Base-by-base conservation (phyloP, 2,329 filamentous ascomycete species). In the Chlorencoelia australis region DNA sequence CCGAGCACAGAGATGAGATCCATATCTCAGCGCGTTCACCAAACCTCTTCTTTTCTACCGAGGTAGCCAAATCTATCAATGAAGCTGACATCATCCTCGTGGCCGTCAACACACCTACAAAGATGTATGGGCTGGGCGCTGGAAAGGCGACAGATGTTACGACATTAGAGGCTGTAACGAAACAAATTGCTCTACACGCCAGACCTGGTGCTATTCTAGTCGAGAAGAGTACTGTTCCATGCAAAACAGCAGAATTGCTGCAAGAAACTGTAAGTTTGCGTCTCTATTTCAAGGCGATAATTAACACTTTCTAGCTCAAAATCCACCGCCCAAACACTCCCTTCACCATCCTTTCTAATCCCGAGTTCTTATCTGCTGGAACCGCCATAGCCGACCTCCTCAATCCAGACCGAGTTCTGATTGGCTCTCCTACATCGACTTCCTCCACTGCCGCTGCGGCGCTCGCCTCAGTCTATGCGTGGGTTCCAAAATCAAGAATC, bases 181-280 rank as follows among this genome's bases (percentile, higher is more conserved):
- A 70, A 33, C 73, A 74, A 37, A 77, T 88, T 21, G 82, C 81
- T 7, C 64, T 72, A 45, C 66, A 78, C 43, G 79, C 82, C 3
- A 74, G 69, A 19, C 64, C 69, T 13, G 78, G 77, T 31, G 74
- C 79, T 37, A 82, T 88, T 37, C 74, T 89, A 33, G 82, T 88
- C 14, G 82, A 88, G 63, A 89, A 88, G 64, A 82, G 75, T 38
- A 89, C 83, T 0, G 83, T 88, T 17, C 83, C 83, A 3, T 84
- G 79, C 55, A 67, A 78, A 42, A 87, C 82, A 4, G 79, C 81
- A 2, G 70, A 83, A 47, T 70, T 76, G 20, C 75, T 87, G 25
- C 68, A 72, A 48, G 71, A 79, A 46, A 83, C 77, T 46, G 75
- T 85, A 60, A 59, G 67, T 4, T 19, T 30, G 18, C 27, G 19